These are phyloP conservation scores for Corrigiola litoralis DNA, from an alignment of 179 eudicot species.

Conservation along the genomic window DNA sequence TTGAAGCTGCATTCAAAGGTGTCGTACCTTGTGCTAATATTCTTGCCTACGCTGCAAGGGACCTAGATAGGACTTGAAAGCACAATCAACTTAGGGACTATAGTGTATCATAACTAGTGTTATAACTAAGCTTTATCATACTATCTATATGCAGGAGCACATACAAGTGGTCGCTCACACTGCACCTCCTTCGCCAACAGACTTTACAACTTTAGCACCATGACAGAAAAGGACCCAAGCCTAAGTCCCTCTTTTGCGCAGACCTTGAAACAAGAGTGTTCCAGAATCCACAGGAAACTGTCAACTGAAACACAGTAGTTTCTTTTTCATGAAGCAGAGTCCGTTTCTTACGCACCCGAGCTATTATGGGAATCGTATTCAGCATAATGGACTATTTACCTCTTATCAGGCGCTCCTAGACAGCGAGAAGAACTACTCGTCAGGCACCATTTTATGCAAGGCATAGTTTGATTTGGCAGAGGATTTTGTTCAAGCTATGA, in stretches of 20 bases:
- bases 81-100: background rate
- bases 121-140: constrained; percentile 31
- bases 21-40: constrained; percentile 90
- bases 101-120: background rate
- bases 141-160: constrained; percentile 46
- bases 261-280: constrained; percentile 46
- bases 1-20: constrained; percentile 53
- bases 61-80: constrained; percentile 56
- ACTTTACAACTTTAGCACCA: constrained; percentile 48
- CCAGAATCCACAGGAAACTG: constrained; percentile 21
- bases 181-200: constrained; percentile 51
- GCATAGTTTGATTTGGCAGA: constrained; percentile 37
- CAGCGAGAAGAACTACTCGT: constrained; percentile 22
- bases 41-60: constrained; percentile 83
- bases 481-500: constrained; percentile 58
- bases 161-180: constrained; percentile 74
- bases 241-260: constrained; percentile 46
- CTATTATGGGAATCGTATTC: constrained; percentile 44
- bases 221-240: constrained; percentile 39
- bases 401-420: constrained; percentile 63
- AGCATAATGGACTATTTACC: constrained; percentile 49
- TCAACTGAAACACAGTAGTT: constrained; percentile 25
- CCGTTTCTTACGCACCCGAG: constrained; percentile 38
- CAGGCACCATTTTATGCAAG: constrained; percentile 40
- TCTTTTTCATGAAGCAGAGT: constrained; percentile 64